Conservation (phyloP, 768 basidiomycete genomes). For the Boletus reticulatus region DNA sequence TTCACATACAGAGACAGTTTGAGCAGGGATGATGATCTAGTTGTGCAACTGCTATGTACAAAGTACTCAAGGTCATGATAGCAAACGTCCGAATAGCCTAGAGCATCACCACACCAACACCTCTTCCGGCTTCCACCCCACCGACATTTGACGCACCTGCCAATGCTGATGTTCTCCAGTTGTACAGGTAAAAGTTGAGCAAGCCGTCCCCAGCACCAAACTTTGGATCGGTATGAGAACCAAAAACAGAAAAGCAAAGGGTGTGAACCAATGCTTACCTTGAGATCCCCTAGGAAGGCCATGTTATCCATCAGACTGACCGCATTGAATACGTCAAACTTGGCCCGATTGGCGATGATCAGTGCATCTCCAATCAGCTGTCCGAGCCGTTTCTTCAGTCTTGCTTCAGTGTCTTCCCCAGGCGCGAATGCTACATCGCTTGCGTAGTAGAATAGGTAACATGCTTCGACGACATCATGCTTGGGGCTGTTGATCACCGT, state of each 20-base stretch:
- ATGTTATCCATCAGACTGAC: conserved; percentile 94
- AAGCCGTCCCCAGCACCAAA: conserved; percentile 93
- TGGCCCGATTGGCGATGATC: conserved; percentile 74
- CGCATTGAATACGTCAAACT: conserved; percentile 96
- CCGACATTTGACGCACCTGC: conserved; percentile 64
- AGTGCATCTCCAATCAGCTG: conserved; percentile 78
- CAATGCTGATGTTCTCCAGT: conserved; percentile 84
- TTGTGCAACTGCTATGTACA: not conserved
- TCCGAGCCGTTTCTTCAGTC: conserved; percentile 66
- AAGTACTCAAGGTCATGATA: not conserved
- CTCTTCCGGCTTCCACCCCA: conserved; percentile 59
- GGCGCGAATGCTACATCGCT: conserved; percentile 68
- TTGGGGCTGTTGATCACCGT: conserved; percentile 81
- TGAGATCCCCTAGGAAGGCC: conserved; percentile 75
- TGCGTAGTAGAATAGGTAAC: conserved; percentile 96
- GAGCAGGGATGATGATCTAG: not conserved
- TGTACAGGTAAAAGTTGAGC: conserved; percentile 92
- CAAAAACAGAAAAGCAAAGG: not conserved
- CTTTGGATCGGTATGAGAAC: conserved; percentile 46
- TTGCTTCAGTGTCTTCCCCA: conserved; percentile 57
- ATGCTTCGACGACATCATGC: conserved; percentile 78
- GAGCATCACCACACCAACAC: conserved; percentile 94
- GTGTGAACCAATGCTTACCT: conserved; percentile 45
- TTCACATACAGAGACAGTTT: conserved; percentile 4
- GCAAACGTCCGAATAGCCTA: conserved; percentile 31